Percentiles rank a stretch among this genome's conserved stretches.
Conservation (phyloP, 2,329 filamentous ascomycete species). For the Exutisphaerella laricina region DNA sequence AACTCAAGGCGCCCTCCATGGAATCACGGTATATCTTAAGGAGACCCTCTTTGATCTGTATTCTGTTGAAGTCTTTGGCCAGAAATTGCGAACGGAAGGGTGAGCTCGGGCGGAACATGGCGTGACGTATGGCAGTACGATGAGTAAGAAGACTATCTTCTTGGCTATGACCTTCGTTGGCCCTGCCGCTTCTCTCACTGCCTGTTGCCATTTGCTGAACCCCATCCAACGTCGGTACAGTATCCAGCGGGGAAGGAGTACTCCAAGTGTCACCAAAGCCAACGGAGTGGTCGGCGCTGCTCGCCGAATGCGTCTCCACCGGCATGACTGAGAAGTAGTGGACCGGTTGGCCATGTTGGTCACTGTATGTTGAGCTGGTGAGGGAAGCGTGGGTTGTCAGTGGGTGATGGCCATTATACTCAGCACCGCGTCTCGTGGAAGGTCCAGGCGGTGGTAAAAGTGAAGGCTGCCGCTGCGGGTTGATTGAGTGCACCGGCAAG, state of each 20-base stretch:
- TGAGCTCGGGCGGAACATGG: constrained; percentile 8
- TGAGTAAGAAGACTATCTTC: neutral
- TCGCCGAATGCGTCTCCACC: no score
- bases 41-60: constrained; percentile 14
- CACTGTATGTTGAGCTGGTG: neutral
- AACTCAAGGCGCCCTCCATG: constrained; percentile 18
- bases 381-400: neutral
- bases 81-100: constrained; percentile 13
- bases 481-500: no score
- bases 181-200: neutral
- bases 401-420: neutral
- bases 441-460: no score
- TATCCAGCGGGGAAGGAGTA: neutral
- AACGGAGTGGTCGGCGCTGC: no score
- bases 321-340: neutral
- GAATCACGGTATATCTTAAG: constrained; percentile 19
- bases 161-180: neutral
- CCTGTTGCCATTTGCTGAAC: neutral
- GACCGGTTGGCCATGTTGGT: neutral
- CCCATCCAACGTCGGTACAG: neutral
- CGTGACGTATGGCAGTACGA: constrained; percentile 2
- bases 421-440: neutral
- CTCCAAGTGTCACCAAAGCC: no score
- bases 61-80: constrained; percentile 10
- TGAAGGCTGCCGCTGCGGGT: no score